A percentile compares a stretch with the other conserved stretches of the same genome.
These are phyloP conservation scores for Amanita molliuscula DNA, from an alignment of 768 basidiomycete genomes.

Conservation along the genomic window DNA sequence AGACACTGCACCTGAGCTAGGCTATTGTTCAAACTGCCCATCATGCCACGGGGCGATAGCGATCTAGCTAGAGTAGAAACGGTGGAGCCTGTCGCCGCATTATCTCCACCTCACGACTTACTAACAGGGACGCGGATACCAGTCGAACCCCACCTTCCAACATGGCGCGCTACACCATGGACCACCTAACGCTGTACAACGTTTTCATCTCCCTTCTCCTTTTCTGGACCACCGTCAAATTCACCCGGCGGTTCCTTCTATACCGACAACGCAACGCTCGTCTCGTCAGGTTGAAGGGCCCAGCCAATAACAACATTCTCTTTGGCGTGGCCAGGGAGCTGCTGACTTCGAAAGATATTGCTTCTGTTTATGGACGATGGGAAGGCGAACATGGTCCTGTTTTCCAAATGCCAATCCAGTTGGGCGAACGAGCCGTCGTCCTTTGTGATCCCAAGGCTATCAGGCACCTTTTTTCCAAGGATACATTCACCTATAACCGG, in stretches of 20 bases:
- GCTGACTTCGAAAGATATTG: conserved; percentile 17
- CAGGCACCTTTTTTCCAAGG: too few relatives aligned
- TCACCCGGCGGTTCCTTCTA: neutral
- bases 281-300: conserved; percentile 30
- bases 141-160: too few relatives aligned
- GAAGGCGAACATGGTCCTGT: conserved; percentile 35
- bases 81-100: too few relatives aligned
- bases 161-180: neutral
- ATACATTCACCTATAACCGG: conserved; percentile 38
- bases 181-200: neutral
- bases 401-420: conserved; percentile 24
- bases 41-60: too few relatives aligned
- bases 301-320: conserved; percentile 27
- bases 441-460: conserved; percentile 41
- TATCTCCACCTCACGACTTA: too few relatives aligned
- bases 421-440: conserved; percentile 25
- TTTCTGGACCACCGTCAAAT: neutral
- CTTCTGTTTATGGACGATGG: conserved; percentile 35
- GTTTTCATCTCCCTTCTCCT: neutral
- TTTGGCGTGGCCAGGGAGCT: conserved; percentile 27
- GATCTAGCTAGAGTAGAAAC: too few relatives aligned
- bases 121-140: too few relatives aligned
- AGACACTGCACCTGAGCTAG: too few relatives aligned
- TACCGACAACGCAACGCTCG: neutral
- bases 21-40: too few relatives aligned